Percentiles rank a stretch among this genome's conserved stretches.
These are phyloP conservation scores for Teratosphaeria epicoccoides DNA, from an alignment of 2,329 filamentous ascomycete genomes.

Conservation along the genomic window DNA sequence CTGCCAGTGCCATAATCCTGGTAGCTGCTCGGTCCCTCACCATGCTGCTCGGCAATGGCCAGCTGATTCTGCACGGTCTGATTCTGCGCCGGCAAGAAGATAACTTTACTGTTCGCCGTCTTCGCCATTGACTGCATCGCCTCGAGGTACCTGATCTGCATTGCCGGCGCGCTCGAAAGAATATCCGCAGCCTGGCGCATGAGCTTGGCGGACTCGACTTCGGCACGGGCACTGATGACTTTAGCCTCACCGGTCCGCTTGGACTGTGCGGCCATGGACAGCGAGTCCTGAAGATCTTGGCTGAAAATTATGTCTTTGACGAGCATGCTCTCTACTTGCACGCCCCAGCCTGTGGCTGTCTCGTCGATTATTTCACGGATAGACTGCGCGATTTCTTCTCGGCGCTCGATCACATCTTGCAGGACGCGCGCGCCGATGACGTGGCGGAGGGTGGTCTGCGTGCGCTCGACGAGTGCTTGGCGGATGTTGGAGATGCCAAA, in stretches of 20 bases:
- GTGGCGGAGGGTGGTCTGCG: constrained; percentile 92
- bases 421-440: constrained; percentile 91
- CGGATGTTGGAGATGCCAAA: constrained; percentile 93
- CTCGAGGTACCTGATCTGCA: constrained; percentile 97
- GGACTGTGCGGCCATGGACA: constrained; percentile 96
- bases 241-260: constrained; percentile 98
- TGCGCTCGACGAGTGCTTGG: constrained; percentile 94
- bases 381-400: constrained; percentile 89
- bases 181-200: constrained; percentile 90
- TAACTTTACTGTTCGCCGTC: constrained; percentile 76
- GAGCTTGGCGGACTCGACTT: constrained; percentile 91
- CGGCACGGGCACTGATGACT: constrained; percentile 91
- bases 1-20: constrained; percentile 14
- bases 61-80: constrained; percentile 41
- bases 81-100: constrained; percentile 57
- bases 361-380: constrained; percentile 63
- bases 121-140: constrained; percentile 99
- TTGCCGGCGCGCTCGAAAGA: constrained; percentile 78
- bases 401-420: constrained; percentile 96
- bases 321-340: constrained; percentile 93
- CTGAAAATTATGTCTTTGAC: constrained; percentile 99
- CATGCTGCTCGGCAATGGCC: constrained; percentile 39
- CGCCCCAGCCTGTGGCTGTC: constrained; percentile 86
- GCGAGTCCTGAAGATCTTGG: constrained; percentile 85
- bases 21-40: constrained; percentile 46